Evolutionary conservation across 2,329 filamentous ascomycete genomes (phyloP).

Genomic region (Colletotrichum aenigma): DNA sequence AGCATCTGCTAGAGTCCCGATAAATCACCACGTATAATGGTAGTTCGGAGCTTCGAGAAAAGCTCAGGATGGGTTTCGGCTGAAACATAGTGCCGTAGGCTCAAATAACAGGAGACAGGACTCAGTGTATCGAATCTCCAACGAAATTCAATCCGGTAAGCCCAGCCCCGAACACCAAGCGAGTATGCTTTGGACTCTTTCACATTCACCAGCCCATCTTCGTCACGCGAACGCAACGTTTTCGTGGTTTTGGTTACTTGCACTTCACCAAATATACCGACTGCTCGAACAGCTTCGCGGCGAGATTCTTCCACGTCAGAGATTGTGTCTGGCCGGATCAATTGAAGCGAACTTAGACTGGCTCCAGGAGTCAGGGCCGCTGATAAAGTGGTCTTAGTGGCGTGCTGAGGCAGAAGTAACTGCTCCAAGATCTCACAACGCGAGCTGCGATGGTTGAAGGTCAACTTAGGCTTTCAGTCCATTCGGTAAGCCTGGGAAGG

Average conservation of each 20-base stretch:
- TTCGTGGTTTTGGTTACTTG: neutral
- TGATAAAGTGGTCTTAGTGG: neutral
- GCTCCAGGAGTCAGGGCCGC: neutral
- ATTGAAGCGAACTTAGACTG: neutral
- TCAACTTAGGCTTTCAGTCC: neutral
- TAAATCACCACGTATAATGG: neutral
- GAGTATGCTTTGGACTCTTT: neutral
- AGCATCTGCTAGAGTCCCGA: neutral
- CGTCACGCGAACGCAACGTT: neutral
- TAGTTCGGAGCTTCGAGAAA: accelerated
- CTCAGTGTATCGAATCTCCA: neutral
- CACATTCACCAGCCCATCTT: neutral
- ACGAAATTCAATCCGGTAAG: neutral
- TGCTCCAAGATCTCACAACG: neutral
- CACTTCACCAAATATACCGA: neutral
- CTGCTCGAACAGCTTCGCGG: neutral
- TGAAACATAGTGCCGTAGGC: neutral
- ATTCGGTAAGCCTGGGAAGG: no score
- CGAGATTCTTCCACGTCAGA: no score
- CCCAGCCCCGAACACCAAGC: neutral
- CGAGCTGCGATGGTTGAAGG: neutral
- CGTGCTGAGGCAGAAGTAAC: neutral
- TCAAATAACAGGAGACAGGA: neutral
- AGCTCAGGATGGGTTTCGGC: neutral
- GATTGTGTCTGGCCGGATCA: no score